Percentiles rank a stretch among this genome's conserved stretches.
Evolutionary conservation across 495 filamentous ascomycete genomes (phyloP).

Genomic region (Penicillium soppii): DNA sequence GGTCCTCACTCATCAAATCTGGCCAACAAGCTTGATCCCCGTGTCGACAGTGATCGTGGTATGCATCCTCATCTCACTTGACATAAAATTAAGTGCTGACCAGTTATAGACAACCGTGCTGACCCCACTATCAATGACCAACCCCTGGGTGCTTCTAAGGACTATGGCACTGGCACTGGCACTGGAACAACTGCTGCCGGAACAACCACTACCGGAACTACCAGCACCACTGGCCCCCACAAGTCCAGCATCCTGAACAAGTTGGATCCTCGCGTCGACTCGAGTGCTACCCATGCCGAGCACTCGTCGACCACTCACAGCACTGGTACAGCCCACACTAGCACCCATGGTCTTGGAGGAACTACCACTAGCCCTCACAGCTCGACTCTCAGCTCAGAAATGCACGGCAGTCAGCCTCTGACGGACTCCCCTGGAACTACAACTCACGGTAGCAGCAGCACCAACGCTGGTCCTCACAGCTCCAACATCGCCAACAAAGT

Average conservation of each 20-base stretch:
- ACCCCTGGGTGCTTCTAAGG: not conserved
- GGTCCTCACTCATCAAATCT: conserved; percentile 38
- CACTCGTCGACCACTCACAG: too few species aligned
- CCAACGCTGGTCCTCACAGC: not conserved
- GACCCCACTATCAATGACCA: not conserved
- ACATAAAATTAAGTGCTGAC: not conserved
- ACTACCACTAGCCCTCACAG: not conserved
- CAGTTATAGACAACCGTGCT: conserved; percentile 4
- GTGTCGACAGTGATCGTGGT: conserved; percentile 44
- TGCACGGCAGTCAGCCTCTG: not conserved
- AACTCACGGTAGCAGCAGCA: conserved; percentile 1
- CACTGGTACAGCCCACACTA: not conserved
- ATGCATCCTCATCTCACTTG: not conserved
- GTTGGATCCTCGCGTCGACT: not conserved
- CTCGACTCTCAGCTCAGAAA: not conserved
- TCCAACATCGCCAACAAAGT: conserved; percentile 6
- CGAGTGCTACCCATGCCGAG: not conserved
- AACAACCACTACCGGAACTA: not conserved
- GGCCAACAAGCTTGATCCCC: conserved; percentile 48
- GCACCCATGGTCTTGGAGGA: not conserved
- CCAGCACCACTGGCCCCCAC: not conserved
- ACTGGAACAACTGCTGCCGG: not conserved
- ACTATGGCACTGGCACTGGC: not conserved
- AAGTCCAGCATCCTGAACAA: not conserved
- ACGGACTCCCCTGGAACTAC: not conserved